These are phyloP conservation scores for Paramarasmius palmivorus DNA, from an alignment of 1,284 basidiomycete species.

Conservation along the genomic window DNA sequence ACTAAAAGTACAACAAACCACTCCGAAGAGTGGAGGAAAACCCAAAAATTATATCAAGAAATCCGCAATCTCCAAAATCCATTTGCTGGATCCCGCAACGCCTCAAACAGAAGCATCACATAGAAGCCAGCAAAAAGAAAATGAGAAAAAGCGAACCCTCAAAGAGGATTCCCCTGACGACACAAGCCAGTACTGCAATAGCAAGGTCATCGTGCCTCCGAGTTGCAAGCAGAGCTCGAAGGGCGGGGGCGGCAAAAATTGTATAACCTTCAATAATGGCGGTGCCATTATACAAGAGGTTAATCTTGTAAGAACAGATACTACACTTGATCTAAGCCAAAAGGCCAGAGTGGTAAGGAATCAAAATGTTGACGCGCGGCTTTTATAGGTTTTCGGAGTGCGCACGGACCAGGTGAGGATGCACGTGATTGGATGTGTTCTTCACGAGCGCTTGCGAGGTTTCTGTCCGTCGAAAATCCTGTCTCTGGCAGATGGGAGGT, in stretches of 20 bases:
- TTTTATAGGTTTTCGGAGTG: constrained; percentile 18
- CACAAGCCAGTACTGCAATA: constrained; percentile 15
- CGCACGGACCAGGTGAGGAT: too few species aligned
- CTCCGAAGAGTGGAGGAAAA: too few species aligned
- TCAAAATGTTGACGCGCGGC: background rate
- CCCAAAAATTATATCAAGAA: too few species aligned
- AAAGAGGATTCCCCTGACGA: constrained; percentile 11
- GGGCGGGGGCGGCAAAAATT: constrained; percentile 19
- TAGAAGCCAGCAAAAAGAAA: constrained; percentile 6
- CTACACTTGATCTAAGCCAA: constrained; percentile 98
- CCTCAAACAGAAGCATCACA: background rate
- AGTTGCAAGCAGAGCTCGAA: constrained; percentile 22
- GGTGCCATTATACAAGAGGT: constrained; percentile 68
- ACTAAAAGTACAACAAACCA: too few species aligned
- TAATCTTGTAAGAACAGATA: constrained; percentile 90
- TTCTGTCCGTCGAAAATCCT: too few species aligned
- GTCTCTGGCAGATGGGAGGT: too few species aligned
- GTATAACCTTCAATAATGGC: constrained; percentile 25
- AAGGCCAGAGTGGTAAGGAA: constrained; percentile 83
- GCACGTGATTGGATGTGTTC: too few species aligned
- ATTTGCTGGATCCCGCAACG: background rate
- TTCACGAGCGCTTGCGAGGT: too few species aligned
- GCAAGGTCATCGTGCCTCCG: constrained; percentile 18
- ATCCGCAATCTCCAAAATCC: too few species aligned
- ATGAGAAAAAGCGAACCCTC: background rate